Percentiles rank a stretch among this genome's conserved stretches.
These are phyloP conservation scores for Bothriochloa decipiens DNA, from an alignment of 176 grass and related monocot genomes.

Conservation along the genomic window DNA sequence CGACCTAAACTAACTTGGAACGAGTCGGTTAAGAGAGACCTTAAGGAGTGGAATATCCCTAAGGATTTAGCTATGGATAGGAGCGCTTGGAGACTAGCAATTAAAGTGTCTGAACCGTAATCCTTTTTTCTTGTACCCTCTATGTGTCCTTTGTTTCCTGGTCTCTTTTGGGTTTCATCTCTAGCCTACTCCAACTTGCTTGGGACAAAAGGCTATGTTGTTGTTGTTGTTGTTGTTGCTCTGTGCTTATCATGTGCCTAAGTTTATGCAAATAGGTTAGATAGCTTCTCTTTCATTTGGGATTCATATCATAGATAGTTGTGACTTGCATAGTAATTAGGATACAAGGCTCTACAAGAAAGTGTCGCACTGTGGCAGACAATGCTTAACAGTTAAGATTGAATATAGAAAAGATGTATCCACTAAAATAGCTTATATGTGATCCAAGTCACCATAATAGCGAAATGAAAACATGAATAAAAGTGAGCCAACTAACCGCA, in stretches of 20 bases:
- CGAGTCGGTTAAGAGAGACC: too few relatives aligned
- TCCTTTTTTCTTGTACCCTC: too few relatives aligned
- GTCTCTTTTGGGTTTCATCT: too few relatives aligned
- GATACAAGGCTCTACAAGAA: not conserved
- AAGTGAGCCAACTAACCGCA: slow-evolving; percentile 57
- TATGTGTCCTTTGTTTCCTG: too few relatives aligned
- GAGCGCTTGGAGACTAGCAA: too few relatives aligned
- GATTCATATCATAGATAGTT: not conserved
- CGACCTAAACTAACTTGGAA: too few relatives aligned
- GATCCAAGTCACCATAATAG: not conserved
- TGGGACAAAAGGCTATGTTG: too few relatives aligned
- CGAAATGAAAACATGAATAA: slow-evolving; percentile 13
- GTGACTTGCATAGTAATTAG: not conserved
- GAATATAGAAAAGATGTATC: not conserved
- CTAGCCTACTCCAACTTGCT: too few relatives aligned
- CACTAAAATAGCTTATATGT: not conserved
- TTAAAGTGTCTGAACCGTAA: too few relatives aligned
- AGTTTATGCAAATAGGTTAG: not conserved
- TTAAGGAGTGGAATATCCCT: too few relatives aligned
- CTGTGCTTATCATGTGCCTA: not conserved
- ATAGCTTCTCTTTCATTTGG: not conserved
- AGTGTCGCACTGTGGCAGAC: not conserved
- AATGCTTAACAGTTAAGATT: slow-evolving; percentile 21
- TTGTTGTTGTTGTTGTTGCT: too few relatives aligned
- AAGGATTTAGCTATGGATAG: too few relatives aligned